Evolutionary conservation across 768 basidiomycete genomes (phyloP), one percentile per base, ranked within the genome.

Genomic region (Mycena rosella): DNA sequence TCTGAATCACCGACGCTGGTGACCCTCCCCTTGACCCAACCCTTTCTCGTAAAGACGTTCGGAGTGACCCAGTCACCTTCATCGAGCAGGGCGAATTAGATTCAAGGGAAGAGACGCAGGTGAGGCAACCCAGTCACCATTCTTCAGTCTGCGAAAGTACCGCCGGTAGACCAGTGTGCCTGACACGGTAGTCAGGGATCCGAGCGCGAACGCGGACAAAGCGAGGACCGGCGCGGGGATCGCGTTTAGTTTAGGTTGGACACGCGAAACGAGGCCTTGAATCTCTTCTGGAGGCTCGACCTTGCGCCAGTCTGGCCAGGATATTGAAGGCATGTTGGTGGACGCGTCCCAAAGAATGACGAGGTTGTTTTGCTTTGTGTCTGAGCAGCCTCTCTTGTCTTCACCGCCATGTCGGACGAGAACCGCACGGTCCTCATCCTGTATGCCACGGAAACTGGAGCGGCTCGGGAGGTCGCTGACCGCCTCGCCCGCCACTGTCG

Each of bases 361-460:
- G 17, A 40, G 22, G 5, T 47, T 47, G 45, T 47, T 47, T 47
- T 11, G 22, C n/a, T n/a, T n/a, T n/a, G 15, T 11, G 5, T 47
- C 22, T 2, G n/a, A n/a, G n/a, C n/a, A 47, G 10, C 45, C 11
- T 26, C 45, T 11, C 10, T 4, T 5, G 6, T 9, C 15, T 18
- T 9, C 20, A 24, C 60, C 42, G 2, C 36, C 9, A 63, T 63
- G 67, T 34, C 32, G 45, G 57, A 60, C n/a, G 69, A n/a, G n/a
- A n/a, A 74, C 18, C 79, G 82, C 66, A 71, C 75, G 0, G 78
- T 91, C 56, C 82, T 93, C 60, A 88, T 96, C 63, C 83, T 96
- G 1, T 96, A 93, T 73, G 95, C 94, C 3, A 96, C 95, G n/a
- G 95, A 96, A 79, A 96, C 96, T 0, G 95, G 96, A 34, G 96